Conservation (phyloP, 73 alveolate genomes). For the Symbiodinium pilosum region DNA sequence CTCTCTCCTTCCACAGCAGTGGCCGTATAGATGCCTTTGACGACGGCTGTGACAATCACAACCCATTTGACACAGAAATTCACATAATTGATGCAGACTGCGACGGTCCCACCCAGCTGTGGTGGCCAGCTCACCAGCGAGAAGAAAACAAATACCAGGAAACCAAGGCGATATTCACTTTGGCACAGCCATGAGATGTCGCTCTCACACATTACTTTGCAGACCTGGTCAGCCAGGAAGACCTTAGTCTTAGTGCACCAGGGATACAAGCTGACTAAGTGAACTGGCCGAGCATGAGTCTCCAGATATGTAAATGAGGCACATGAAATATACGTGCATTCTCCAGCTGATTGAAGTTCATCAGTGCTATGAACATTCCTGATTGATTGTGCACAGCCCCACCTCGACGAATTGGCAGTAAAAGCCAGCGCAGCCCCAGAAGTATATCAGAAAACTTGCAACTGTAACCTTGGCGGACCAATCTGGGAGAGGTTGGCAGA, state of each 20-base stretch:
- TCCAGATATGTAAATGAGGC: too few species aligned
- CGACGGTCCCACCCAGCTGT: neutral
- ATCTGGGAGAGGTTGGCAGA: neutral
- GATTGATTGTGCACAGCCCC: too few species aligned
- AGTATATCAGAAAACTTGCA: neutral
- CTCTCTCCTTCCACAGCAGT: neutral
- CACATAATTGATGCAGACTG: neutral
- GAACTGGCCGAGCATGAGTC: too few species aligned
- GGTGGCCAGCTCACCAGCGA: neutral
- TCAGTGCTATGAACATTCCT: too few species aligned
- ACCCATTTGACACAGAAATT: neutral
- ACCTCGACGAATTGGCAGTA: neutral
- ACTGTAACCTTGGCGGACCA: neutral
- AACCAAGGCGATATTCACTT: neutral
- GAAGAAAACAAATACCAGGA: neutral
- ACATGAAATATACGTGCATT: too few species aligned
- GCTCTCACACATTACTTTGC: neutral
- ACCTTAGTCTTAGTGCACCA: too few species aligned
- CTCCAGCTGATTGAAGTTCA: too few species aligned
- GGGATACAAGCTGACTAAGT: too few species aligned
- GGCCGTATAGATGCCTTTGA: neutral
- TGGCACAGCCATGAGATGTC: neutral
- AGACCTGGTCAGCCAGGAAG: neutral
- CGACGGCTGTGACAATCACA: neutral
- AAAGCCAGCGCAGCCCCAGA: neutral